phyloP scores from a whole-genome alignment of 805 yeast species.

The Kluyveromyces lactis region DNA sequence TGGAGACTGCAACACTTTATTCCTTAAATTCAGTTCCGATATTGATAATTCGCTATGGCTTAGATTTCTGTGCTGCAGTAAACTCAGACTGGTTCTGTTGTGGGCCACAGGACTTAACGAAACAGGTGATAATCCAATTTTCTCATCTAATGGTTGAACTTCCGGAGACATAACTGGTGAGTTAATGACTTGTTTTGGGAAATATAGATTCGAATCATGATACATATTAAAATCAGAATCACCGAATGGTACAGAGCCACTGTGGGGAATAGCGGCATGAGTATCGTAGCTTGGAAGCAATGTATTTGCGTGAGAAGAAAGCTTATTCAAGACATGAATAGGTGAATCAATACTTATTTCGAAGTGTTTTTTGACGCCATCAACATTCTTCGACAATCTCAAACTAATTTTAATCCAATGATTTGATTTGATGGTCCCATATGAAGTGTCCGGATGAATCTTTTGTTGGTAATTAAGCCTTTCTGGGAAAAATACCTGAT shows the following conservation, averaged over 20 bases:
- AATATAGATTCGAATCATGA: slow-evolving; percentile 33
- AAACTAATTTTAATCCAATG: slow-evolving; percentile 94
- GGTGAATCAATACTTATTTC: slow-evolving; percentile 96
- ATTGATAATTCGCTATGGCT: background rate
- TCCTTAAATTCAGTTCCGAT: background rate
- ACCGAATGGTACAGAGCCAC: slow-evolving; percentile 13
- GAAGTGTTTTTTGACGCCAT: slow-evolving; percentile 74
- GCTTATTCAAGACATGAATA: slow-evolving; percentile 66
- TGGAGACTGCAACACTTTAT: slow-evolving; percentile 17
- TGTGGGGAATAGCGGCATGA: slow-evolving; percentile 12
- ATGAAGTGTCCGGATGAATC: slow-evolving; percentile 82
- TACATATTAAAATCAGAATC: slow-evolving; percentile 15
- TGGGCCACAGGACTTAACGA: slow-evolving; percentile 10
- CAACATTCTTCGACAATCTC: slow-evolving; percentile 62
- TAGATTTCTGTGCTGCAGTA: slow-evolving; percentile 1
- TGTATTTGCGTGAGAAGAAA: slow-evolving; percentile 76
- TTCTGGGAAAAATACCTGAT: slow-evolving; percentile 79
- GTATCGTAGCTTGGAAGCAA: slow-evolving; percentile 62
- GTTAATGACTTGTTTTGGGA: slow-evolving; percentile 31
- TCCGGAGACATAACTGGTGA: slow-evolving; percentile 51
- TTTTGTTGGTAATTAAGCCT: slow-evolving; percentile 45
- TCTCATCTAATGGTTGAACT: slow-evolving; percentile 38
- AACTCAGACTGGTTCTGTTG: background rate
- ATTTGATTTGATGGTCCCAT: slow-evolving; percentile 70
- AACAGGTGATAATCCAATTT: slow-evolving; percentile 10